A percentile compares a stretch with the other conserved stretches of the same genome.
These are phyloP conservation scores for Endoconidiophora laricicola DNA, from an alignment of 2,329 filamentous ascomycete genomes.

Conservation along the genomic window DNA sequence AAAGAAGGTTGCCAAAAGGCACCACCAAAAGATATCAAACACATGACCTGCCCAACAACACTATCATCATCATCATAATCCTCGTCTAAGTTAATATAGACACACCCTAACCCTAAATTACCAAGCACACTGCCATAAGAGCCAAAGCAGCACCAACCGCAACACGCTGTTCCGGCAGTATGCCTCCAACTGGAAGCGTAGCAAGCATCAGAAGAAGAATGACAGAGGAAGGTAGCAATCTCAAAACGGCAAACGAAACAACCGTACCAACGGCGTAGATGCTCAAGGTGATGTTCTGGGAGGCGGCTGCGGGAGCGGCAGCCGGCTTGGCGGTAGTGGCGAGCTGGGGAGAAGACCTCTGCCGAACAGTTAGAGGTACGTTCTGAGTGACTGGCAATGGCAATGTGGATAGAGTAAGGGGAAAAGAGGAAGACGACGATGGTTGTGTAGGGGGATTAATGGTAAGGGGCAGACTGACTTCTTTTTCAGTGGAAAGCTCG, in stretches of 20 bases:
- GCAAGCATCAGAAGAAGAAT: conserved; percentile 4
- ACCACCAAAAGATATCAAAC: conserved; percentile 4
- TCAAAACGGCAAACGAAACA: background rate
- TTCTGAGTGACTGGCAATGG: background rate
- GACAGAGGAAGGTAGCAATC: background rate
- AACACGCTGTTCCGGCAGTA: conserved; percentile 3
- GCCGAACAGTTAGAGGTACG: conserved; percentile 9
- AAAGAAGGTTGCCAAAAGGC: background rate
- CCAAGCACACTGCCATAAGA: conserved; percentile 3
- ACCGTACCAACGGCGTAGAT: background rate
- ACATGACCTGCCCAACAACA: background rate
- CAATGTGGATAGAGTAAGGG: background rate
- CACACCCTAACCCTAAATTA: conserved; percentile 4
- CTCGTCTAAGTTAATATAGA: background rate
- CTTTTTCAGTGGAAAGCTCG: conserved; percentile 7
- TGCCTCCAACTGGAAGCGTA: background rate
- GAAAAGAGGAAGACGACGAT: background rate
- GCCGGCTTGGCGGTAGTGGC: background rate
- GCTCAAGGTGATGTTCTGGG: background rate
- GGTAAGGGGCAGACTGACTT: conserved; percentile 9
- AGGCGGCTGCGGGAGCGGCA: background rate
- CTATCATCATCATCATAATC: conserved; percentile 4
- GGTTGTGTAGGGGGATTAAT: background rate
- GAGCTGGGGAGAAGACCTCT: conserved; percentile 5
- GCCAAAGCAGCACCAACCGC: background rate